Evolutionary conservation across 441 rosid species (phyloP), one percentile per base, ranked within the genome.

Genomic region (Populus hybrid): DNA sequence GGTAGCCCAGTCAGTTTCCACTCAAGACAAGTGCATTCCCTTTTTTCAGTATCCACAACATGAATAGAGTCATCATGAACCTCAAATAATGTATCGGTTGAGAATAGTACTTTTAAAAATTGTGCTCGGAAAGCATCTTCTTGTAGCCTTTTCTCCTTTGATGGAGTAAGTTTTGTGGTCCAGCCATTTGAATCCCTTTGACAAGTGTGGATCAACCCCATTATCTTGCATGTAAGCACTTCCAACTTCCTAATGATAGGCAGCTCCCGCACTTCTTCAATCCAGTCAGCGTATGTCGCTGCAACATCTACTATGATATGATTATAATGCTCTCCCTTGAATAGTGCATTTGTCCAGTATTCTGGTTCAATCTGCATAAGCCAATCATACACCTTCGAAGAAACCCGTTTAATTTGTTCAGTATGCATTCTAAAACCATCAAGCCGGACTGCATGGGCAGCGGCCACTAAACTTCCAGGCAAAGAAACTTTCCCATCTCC

Each of bases 1-100:
- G 98, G 98, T 18, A 91, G 83, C 59, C 97, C 94, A 0, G 85
- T 87, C 64, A 87, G 73, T 79, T 89, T 87, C 98, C 98, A 95
- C 75, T 76, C 85, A 69, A 82, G 82, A 85, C 98, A 95, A 75
- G 90, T 95, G 78, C 98, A 95, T 6, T 86, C 87, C 79, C 79
- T 79, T 79, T 87, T 91, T 30, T 81, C 76, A 35, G 91, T 82
- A 82, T 95, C 95, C 63, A 95, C 97, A 66, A 93, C 92, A 70
- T 91, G 86, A 50, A 86, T 91, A 26, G 87, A 86, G 34, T 85
- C 88, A 36, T 88, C 94, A 36, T 93, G 98, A 83, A 95, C 98
- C 87, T 95, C 98, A 21, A 93, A 91, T 14, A 95, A 83, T 1
- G 89, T 89, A 80, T 91, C 97, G 10, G 97, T 88, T 21, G 97